Evolutionary conservation across 306 rosid genomes (phyloP).

Genomic region (Rubus idaeus): DNA sequence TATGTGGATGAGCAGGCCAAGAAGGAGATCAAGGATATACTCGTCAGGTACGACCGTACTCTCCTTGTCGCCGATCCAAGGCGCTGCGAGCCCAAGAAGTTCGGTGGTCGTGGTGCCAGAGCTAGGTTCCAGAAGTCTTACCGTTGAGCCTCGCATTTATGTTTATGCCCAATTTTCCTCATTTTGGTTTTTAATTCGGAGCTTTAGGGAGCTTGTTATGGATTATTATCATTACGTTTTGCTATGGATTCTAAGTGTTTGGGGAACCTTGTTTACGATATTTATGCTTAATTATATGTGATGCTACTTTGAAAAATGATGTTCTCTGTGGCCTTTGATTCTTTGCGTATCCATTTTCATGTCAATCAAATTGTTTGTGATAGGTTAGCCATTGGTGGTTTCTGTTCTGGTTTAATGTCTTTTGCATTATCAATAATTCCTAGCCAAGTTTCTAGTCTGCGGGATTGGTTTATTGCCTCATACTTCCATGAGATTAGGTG

Average conservation of each 20-base stretch:
- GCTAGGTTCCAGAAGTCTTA: slow-evolving; percentile 61
- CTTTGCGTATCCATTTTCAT: background rate
- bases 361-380: too few relatives aligned
- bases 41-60: slow-evolving; percentile 45
- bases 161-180: background rate
- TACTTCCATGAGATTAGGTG: too few relatives aligned
- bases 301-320: background rate
- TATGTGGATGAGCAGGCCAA: slow-evolving; percentile 54
- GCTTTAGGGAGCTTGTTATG: background rate
- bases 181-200: background rate
- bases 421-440: too few relatives aligned
- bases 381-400: too few relatives aligned
- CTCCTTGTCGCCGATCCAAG: slow-evolving; percentile 52
- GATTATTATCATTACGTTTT: slow-evolving; percentile 1
- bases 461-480: too few relatives aligned
- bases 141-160: slow-evolving; percentile 32
- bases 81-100: slow-evolving; percentile 65
- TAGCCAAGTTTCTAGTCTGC: too few relatives aligned
- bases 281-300: background rate
- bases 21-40: slow-evolving; percentile 54
- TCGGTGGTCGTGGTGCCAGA: slow-evolving; percentile 59
- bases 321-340: background rate
- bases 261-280: background rate
- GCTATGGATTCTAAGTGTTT: background rate
- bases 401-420: too few relatives aligned